Percentiles rank a stretch among this genome's conserved stretches.
These are phyloP conservation scores for Viola pubescens DNA, from an alignment of 441 rosid genomes.

Conservation along the genomic window DNA sequence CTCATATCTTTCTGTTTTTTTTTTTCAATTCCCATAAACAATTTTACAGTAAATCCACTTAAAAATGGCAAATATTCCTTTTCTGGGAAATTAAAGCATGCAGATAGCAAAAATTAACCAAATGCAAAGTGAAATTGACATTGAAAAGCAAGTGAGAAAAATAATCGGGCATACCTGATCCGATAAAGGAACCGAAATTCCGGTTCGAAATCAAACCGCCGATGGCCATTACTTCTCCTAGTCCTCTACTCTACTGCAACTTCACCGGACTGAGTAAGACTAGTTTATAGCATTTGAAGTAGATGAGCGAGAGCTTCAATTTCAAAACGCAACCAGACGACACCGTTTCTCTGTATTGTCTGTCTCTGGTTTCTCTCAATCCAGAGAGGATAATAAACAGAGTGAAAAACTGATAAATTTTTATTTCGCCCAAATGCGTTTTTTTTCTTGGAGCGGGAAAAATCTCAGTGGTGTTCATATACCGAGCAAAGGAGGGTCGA, in stretches of 20 bases:
- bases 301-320: slow-evolving; percentile 17
- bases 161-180: slow-evolving; percentile 36
- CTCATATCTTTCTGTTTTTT: too few species aligned
- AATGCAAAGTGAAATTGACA: neutral
- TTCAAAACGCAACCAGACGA: slow-evolving; percentile 1
- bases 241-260: neutral
- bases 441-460: slow-evolving; percentile 47
- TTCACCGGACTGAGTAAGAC: slow-evolving; percentile 9
- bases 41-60: too few species aligned
- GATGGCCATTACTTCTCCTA: slow-evolving; percentile 47
- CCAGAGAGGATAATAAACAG: slow-evolving; percentile 26
- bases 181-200: slow-evolving; percentile 51
- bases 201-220: slow-evolving; percentile 71
- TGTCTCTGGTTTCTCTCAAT: slow-evolving; percentile 3
- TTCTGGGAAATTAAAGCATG: too few species aligned
- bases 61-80: too few species aligned
- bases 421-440: too few species aligned
- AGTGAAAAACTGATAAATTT: slow-evolving; percentile 7
- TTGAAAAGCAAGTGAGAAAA: too few species aligned
- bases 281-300: slow-evolving; percentile 22
- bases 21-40: too few species aligned
- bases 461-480: slow-evolving; percentile 34
- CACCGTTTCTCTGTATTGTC: slow-evolving; percentile 7
- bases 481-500: slow-evolving; percentile 46
- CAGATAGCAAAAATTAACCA: neutral